These are phyloP conservation scores for Coprinopsis cinerea DNA, from an alignment of 768 basidiomycete species.

Conservation along the genomic window DNA sequence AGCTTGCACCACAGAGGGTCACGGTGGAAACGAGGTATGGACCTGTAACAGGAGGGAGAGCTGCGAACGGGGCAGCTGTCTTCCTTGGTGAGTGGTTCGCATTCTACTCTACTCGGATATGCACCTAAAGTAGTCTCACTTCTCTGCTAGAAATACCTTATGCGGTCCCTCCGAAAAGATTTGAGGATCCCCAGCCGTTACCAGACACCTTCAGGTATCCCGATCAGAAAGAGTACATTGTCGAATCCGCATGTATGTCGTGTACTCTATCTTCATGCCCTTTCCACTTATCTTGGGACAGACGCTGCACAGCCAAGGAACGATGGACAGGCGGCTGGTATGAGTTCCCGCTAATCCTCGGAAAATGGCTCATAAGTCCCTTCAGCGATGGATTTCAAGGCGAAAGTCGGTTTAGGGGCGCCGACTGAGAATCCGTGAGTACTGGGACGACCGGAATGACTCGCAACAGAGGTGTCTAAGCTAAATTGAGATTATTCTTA, in stretches of 20 bases:
- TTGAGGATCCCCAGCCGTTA: slow-evolving; percentile 55
- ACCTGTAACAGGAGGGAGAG: slow-evolving; percentile 49
- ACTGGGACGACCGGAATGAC: neutral
- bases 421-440: slow-evolving; percentile 68
- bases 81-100: slow-evolving; percentile 50
- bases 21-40: slow-evolving; percentile 52
- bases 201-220: slow-evolving; percentile 52
- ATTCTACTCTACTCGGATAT: too few relatives aligned
- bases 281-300: slow-evolving; percentile 15
- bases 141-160: slow-evolving; percentile 59
- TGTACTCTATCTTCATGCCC: slow-evolving; percentile 3
- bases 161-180: slow-evolving; percentile 58
- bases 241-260: slow-evolving; percentile 49
- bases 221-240: slow-evolving; percentile 47
- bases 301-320: slow-evolving; percentile 59
- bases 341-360: neutral
- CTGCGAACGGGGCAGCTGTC: slow-evolving; percentile 53
- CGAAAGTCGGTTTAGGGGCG: slow-evolving; percentile 60
- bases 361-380: too few relatives aligned
- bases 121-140: too few relatives aligned
- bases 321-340: slow-evolving; percentile 58
- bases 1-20: slow-evolving; percentile 40
- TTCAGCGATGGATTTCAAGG: slow-evolving; percentile 41
- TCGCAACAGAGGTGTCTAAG: neutral
- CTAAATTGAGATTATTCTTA: slow-evolving; percentile 54